Base-by-base conservation (phyloP, 345 rosid species). In the Eucalyptus sp. region DNA sequence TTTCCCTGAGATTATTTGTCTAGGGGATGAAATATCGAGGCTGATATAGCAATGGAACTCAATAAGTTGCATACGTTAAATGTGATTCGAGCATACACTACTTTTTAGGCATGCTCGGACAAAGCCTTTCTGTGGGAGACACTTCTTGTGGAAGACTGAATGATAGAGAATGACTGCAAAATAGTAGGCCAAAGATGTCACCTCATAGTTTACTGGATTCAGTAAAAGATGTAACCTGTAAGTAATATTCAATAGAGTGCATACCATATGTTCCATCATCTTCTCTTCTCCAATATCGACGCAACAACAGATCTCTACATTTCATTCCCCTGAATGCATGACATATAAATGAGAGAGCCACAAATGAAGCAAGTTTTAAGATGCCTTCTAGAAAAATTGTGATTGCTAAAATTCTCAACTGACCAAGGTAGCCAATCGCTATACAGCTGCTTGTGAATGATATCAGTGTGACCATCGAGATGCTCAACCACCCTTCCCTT, bases 211-310 rank as follows among this genome's bases (percentile, higher is more conserved):
- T 58, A 46, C 87, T 76, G 81, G 54, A 49, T 87, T 86, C 54
- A 88, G n/a, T 66, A 25, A 76, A 71, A 29, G 86, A 88, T 88
- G 86, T 48, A 83, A 89, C 33, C 89, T 31, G 64, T 33, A 68
- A 88, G 81, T 31, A 20, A 52, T 48, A 62, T 58, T 87, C 46
- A 89, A 86, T 54, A 48, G 68, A 22, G 79, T 87, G 33, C 86
- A 90, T 89, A 97, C 99, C 99, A 93, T 97, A 97, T 89, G 98
- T 96, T 87, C 99, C 99, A 89, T 96, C 99, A 90, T 96, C 99
- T 93, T 97, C 99, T 93, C 99, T 95, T 93, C 99, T 95, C 99
- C 99, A 97, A 89, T 96, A 97, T 88, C 99, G 97, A 56, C 95
- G 94, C 92, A 97, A 91, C 89, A 94, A 93, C 88, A 97, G 93